Conservation (phyloP, 106 monocot species). For the Acanthochlamys bracteata region DNA sequence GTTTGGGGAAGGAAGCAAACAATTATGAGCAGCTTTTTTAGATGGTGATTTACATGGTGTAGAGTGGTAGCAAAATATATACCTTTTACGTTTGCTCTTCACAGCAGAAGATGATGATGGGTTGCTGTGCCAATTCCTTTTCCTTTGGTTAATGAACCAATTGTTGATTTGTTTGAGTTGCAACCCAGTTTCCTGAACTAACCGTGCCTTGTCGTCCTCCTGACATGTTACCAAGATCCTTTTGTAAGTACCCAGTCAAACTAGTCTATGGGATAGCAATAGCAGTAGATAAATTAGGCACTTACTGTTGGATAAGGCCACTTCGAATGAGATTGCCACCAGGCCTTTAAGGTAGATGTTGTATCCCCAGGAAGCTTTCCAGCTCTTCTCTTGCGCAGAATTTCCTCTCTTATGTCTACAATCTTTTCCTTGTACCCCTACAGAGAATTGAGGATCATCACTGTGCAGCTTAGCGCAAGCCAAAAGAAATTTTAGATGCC, state of each 20-base stretch:
- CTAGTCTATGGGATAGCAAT: too few relatives aligned
- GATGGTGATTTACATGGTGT: neutral
- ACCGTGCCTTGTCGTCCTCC: slow-evolving; percentile 43
- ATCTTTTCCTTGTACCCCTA: slow-evolving; percentile 46
- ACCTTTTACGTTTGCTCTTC: slow-evolving; percentile 77
- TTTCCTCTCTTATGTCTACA: slow-evolving; percentile 46
- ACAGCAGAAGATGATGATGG: slow-evolving; percentile 38
- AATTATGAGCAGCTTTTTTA: neutral
- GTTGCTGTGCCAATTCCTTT: slow-evolving; percentile 81
- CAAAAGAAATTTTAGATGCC: neutral
- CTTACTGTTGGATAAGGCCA: slow-evolving; percentile 53
- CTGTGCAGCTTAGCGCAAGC: neutral
- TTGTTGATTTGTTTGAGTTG: slow-evolving; percentile 86
- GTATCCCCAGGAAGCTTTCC: slow-evolving; percentile 48
- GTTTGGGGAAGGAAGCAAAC: too few relatives aligned
- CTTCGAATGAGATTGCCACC: slow-evolving; percentile 52
- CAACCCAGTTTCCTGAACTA: slow-evolving; percentile 73
- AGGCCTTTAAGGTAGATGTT: slow-evolving; percentile 34
- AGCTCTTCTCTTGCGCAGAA: slow-evolving; percentile 38
- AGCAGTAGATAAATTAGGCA: neutral
- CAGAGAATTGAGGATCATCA: neutral
- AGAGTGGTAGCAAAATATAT: neutral
- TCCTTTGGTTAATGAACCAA: slow-evolving; percentile 87
- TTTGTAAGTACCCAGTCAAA: too few relatives aligned
- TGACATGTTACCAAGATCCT: slow-evolving; percentile 1